A percentile compares a stretch with the other conserved stretches of the same genome.
phyloP scores from a whole-genome alignment of 345 rosid genomes.

The Boechera divaricarpa region DNA sequence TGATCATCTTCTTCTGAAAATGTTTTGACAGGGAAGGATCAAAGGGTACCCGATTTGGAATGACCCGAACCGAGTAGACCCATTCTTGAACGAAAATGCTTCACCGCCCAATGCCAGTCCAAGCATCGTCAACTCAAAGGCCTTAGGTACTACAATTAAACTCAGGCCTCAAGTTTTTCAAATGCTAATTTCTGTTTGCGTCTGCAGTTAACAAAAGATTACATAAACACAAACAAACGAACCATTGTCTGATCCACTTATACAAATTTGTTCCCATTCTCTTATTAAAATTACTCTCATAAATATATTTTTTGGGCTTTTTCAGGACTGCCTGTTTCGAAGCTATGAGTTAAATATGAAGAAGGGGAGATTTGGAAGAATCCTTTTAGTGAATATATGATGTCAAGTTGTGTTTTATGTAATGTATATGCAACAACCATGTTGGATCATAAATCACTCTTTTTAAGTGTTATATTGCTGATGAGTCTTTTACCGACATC shows the following conservation, averaged over 20 bases:
- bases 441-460: constrained; percentile 36
- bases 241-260: not conserved
- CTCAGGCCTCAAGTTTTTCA: not conserved
- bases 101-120: constrained; percentile 87
- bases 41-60: constrained; percentile 93
- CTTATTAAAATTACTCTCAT: constrained; percentile 7
- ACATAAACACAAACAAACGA: not conserved
- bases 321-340: constrained; percentile 88
- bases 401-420: constrained; percentile 29
- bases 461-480: constrained; percentile 12
- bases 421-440: constrained; percentile 26
- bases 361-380: constrained; percentile 19
- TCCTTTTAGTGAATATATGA: constrained; percentile 14
- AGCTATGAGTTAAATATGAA: constrained; percentile 55
- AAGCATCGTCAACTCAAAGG: constrained; percentile 89
- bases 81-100: constrained; percentile 77
- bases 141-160: constrained; percentile 54
- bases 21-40: constrained; percentile 68
- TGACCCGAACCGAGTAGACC: constrained; percentile 75
- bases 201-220: not conserved
- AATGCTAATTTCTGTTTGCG: no score
- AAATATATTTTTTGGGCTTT: constrained; percentile 2
- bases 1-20: constrained; percentile 22
- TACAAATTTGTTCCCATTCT: not conserved
- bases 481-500: not conserved